phyloP scores from a whole-genome alignment of 2,329 filamentous ascomycete species.

The Elsinoe australis region DNA sequence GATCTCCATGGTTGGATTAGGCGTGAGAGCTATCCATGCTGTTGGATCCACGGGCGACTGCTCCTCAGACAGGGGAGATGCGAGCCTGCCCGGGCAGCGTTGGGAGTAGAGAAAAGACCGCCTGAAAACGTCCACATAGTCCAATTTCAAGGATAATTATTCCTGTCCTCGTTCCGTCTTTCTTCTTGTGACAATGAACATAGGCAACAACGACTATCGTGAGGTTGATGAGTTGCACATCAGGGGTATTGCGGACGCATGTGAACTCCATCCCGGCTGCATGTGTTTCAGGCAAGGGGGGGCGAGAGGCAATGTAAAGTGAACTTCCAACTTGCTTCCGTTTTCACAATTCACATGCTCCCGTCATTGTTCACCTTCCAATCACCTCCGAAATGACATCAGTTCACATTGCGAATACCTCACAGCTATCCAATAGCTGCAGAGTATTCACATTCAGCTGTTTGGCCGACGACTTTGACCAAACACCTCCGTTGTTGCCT shows the following conservation, averaged over 20 bases:
- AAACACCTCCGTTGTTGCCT: constrained; percentile 14
- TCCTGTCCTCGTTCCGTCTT: neutral
- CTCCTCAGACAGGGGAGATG: no score
- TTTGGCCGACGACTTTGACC: constrained; percentile 3
- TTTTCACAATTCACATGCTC: constrained; percentile 9
- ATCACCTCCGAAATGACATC: constrained; percentile 3
- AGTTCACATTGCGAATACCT: neutral
- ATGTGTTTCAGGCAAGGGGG: constrained; percentile 9
- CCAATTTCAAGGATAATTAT: constrained; percentile 1
- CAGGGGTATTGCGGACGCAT: no score
- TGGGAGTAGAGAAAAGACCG: neutral
- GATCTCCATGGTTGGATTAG: neutral
- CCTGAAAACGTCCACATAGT: neutral
- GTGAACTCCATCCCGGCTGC: no score
- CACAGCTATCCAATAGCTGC: constrained; percentile 3
- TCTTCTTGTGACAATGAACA: no score
- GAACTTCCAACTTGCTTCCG: neutral
- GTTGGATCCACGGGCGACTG: no score
- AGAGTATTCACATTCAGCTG: neutral
- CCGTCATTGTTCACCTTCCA: neutral
- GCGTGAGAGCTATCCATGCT: no score
- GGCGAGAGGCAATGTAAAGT: constrained; percentile 6
- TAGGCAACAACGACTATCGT: no score
- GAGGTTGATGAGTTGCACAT: no score
- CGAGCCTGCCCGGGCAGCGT: neutral